Base-by-base conservation (phyloP, 192 early-diverging fungal species). In the Coemansia sp. region DNA sequence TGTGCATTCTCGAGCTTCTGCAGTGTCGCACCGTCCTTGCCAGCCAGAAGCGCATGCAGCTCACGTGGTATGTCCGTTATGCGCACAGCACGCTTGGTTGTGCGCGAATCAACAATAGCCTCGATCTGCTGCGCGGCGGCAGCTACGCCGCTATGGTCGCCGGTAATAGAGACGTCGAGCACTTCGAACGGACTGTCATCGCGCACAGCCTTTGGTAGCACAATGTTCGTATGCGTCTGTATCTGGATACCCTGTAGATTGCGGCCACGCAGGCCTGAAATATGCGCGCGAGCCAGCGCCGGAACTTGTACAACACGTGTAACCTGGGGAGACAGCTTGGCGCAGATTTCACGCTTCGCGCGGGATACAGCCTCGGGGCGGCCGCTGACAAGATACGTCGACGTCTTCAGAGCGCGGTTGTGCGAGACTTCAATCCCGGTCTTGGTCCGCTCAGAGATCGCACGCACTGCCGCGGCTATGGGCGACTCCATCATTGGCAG, bases 71-170 rank as follows among this genome's bases (percentile, higher is more conserved):
- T 72, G 5, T 80, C 66, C 4, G 80, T 82, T 49, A 95, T 62
- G n/a, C 85, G 83, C 56, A 87, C 67, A 27, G 69, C 89, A 27
- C 82, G 77, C 53, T 85, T 90, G 29, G 86, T 83, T n/a, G 91
- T 86, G 84, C 87, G 85, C 80, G 86, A 83, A 28, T 83, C 81
- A 21, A 94, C 90, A 48, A 93, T 82, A 24, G 73, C 81, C 51
- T 94, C 86, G 40, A 99, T 92, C 58, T 90, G 89, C 45, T 87
- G 87, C 59, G 89, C 88, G 38, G 97, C 97, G 22, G 89, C 77
- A 50, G 81, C 79, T 40, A 98, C 89, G 30, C 93, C 91, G 23
- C 85, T 82, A 33, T 65, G 78, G 79, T 96, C 91, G 54, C 97
- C 97, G 29, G 85, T 88, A 56, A 99, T 89, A 47, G 81, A 84